Percentiles rank a stretch among this genome's conserved stretches.
Conservation (phyloP, 768 basidiomycete genomes). For the Boletus vermiculosoides region DNA sequence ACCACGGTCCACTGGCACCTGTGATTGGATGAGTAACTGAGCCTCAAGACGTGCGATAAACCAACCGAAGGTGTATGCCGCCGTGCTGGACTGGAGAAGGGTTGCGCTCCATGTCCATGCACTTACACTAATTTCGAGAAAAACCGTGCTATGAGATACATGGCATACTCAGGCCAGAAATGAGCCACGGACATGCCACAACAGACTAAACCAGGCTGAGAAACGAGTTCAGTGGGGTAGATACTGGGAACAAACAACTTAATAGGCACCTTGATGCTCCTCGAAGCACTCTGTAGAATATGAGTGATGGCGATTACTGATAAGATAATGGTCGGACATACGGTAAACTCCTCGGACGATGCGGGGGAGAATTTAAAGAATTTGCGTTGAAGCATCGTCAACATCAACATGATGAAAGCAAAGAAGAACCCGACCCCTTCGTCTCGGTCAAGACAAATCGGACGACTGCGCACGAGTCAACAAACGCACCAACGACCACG, state of each 20-base stretch:
- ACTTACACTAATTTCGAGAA: slow-evolving; percentile 36
- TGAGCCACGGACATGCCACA: slow-evolving; percentile 42
- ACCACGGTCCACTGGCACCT: slow-evolving; percentile 53
- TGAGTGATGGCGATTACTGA: not conserved
- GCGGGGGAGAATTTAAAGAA: slow-evolving; percentile 46
- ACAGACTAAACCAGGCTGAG: slow-evolving; percentile 48
- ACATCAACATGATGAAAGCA: slow-evolving; percentile 44
- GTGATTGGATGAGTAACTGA: not conserved
- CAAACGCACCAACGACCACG: slow-evolving; percentile 43
- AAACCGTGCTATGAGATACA: not conserved
- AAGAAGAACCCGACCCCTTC: slow-evolving; percentile 52
- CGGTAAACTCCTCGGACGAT: slow-evolving; percentile 50
- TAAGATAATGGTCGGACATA: slow-evolving; percentile 16
- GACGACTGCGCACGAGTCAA: not conserved
- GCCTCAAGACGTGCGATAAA: not conserved
- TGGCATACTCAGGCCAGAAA: not conserved
- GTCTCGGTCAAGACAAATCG: not conserved
- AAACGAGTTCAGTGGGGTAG: not conserved
- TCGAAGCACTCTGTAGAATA: slow-evolving; percentile 39
- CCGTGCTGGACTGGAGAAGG: slow-evolving; percentile 52
- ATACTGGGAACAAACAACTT: not conserved
- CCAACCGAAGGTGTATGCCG: slow-evolving; percentile 46
- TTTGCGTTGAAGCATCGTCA: slow-evolving; percentile 46
- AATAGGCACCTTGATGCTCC: slow-evolving; percentile 41
- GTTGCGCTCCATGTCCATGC: slow-evolving; percentile 62